phyloP scores from a whole-genome alignment of 2,329 filamentous ascomycete genomes.

The Colletotrichum siamense region DNA sequence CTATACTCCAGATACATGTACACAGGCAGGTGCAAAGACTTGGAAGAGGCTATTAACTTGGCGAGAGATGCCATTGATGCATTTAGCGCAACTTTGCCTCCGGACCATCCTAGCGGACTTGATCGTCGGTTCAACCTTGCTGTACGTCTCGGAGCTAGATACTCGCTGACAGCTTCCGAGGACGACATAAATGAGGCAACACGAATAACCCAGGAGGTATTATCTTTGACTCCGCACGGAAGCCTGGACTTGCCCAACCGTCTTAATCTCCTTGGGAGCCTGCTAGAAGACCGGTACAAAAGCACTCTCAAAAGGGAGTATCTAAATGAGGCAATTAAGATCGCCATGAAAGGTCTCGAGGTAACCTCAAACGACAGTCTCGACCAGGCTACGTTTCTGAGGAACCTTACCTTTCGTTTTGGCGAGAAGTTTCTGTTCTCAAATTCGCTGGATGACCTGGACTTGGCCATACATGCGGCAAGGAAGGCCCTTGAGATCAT shows the following conservation, averaged over 20 bases:
- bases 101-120: not conserved
- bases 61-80: not conserved
- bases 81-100: not conserved
- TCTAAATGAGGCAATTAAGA: not conserved
- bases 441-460: accelerated
- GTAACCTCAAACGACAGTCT: not conserved
- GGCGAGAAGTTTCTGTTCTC: not conserved
- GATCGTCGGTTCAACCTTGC: not conserved
- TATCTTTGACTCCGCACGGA: not conserved
- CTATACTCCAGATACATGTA: not conserved
- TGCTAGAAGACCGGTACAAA: not conserved
- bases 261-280: not conserved
- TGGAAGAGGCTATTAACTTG: not conserved
- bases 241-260: accelerated
- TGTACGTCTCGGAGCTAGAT: not conserved
- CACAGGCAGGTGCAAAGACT: not conserved
- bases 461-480: accelerated
- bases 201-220: accelerated
- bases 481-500: not conserved
- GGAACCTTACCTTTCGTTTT: not conserved
- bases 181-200: accelerated
- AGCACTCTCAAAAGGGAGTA: not conserved
- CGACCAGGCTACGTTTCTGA: not conserved
- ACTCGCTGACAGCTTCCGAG: not conserved
- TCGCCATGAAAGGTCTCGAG: not conserved